Percentiles rank a stretch among this genome's conserved stretches.
Evolutionary conservation across 1,139 yeast genomes (phyloP).

Genomic region (Scheffersomyces titani): DNA sequence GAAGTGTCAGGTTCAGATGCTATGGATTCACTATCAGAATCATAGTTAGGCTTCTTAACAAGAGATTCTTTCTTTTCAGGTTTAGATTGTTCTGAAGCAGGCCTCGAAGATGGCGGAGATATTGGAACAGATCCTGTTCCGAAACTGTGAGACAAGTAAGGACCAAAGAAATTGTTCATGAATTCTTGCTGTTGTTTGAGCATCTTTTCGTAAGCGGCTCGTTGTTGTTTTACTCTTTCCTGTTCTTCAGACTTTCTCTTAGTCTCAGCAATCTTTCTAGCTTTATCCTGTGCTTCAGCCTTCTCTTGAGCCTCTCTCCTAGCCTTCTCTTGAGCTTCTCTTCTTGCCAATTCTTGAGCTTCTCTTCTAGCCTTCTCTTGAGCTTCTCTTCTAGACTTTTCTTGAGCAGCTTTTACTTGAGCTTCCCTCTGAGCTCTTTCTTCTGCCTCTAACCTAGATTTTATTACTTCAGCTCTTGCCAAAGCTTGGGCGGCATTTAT

Average conservation of each 20-base stretch:
- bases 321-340: conserved; percentile 4
- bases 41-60: conserved; percentile 1
- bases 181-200: conserved; percentile 11
- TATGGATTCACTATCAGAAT: conserved; percentile 24
- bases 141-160: background rate
- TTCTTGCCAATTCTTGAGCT: conserved; percentile 2
- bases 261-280: conserved; percentile 1
- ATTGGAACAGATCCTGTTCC: background rate
- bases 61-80: background rate
- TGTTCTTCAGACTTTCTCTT: background rate
- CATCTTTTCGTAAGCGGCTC: conserved; percentile 8
- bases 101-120: background rate
- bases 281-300: conserved; percentile 8
- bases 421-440: conserved; percentile 5
- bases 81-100: background rate
- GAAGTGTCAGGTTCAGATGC: conserved; percentile 22
- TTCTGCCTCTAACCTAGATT: conserved; percentile 7
- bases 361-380: conserved; percentile 3
- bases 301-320: conserved; percentile 14
- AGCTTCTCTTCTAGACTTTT: conserved; percentile 7
- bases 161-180: conserved; percentile 5
- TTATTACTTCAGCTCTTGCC: conserved; percentile 1
- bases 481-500: conserved; percentile 10
- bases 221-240: background rate
- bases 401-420: conserved; percentile 13